Percentiles rank a stretch among this genome's conserved stretches.
Evolutionary conservation across 2,329 filamentous ascomycete species (phyloP).

Genomic region (Curvularia sp.): DNA sequence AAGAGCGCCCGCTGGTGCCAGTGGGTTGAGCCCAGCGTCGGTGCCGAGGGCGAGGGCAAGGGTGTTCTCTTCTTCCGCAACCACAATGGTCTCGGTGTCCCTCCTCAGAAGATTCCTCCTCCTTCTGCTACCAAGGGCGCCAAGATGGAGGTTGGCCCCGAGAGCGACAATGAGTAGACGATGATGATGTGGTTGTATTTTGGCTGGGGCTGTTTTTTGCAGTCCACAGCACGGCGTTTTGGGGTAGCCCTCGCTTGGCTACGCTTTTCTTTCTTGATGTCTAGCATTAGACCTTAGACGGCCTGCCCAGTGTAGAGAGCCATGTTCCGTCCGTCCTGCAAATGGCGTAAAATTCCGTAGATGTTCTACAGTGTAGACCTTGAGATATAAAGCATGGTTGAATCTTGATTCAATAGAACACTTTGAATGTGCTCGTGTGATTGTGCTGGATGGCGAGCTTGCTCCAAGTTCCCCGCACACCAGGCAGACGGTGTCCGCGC

Average conservation of each 20-base stretch:
- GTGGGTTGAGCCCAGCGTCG: conserved; percentile 93
- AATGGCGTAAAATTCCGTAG: conserved; percentile 20
- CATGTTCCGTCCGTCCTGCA: conserved; percentile 18
- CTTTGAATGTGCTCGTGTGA: conserved; percentile 4
- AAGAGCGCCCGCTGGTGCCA: conserved; percentile 85
- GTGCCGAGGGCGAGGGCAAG: conserved; percentile 79
- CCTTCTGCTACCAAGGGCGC: conserved; percentile 37
- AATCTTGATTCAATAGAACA: not conserved
- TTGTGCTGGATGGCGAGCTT: not conserved
- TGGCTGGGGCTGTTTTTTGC: conserved; percentile 25
- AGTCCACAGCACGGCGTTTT: conserved; percentile 30
- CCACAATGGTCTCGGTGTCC: conserved; percentile 80
- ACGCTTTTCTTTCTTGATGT: conserved; percentile 22
- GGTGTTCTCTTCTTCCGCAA: conserved; percentile 95
- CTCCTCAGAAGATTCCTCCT: conserved; percentile 37
- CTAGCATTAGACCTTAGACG: conserved; percentile 26
- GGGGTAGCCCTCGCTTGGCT: conserved; percentile 15
- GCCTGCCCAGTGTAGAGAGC: conserved; percentile 16
- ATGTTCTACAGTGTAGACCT: conserved; percentile 12
- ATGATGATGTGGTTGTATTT: conserved; percentile 25
- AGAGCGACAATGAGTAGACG: conserved; percentile 42
- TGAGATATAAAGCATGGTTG: conserved; percentile 6
- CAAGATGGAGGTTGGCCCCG: conserved; percentile 47
- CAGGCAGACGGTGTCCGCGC: conserved; percentile 7
- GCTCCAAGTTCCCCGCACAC: conserved; percentile 13